These are phyloP conservation scores for Penicillium dipodomyicola DNA, from an alignment of 495 filamentous ascomycete species.

Conservation along the genomic window DNA sequence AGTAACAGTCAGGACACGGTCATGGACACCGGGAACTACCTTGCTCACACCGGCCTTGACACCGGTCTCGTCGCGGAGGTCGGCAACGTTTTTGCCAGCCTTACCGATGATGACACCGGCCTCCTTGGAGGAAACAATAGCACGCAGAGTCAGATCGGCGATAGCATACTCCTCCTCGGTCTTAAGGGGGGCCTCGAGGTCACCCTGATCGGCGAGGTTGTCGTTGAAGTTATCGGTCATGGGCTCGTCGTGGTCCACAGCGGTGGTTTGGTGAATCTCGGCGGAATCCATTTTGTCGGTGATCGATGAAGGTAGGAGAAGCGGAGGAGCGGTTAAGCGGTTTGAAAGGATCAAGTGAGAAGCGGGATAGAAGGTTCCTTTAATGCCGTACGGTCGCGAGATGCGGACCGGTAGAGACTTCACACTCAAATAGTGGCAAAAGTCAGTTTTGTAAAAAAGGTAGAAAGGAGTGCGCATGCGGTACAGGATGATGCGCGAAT, in stretches of 20 bases:
- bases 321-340: conserved; percentile 9
- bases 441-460: conserved; percentile 7
- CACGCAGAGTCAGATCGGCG: conserved; percentile 85
- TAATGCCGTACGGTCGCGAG: conserved; percentile 9
- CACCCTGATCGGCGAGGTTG: conserved; percentile 53
- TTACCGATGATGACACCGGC: conserved; percentile 98
- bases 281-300: conserved; percentile 44
- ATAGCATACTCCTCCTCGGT: conserved; percentile 96
- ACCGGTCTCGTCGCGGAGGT: conserved; percentile 93
- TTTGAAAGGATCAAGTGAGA: conserved; percentile 9
- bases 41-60: conserved; percentile 98
- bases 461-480: neutral
- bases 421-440: neutral
- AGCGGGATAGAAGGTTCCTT: conserved; percentile 20
- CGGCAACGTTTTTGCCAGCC: conserved; percentile 95
- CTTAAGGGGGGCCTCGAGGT: conserved; percentile 69
- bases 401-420: conserved; percentile 12
- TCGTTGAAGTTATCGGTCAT: conserved; percentile 52
- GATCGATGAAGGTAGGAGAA: conserved; percentile 4
- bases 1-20: conserved; percentile 93
- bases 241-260: conserved; percentile 33
- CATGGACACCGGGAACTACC: conserved; percentile 94
- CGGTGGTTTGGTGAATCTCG: conserved; percentile 46
- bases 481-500: conserved; percentile 1
- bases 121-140: conserved; percentile 97